phyloP scores from a whole-genome alignment of 2,329 filamentous ascomycete genomes.

The Fusarium goolgardi region DNA sequence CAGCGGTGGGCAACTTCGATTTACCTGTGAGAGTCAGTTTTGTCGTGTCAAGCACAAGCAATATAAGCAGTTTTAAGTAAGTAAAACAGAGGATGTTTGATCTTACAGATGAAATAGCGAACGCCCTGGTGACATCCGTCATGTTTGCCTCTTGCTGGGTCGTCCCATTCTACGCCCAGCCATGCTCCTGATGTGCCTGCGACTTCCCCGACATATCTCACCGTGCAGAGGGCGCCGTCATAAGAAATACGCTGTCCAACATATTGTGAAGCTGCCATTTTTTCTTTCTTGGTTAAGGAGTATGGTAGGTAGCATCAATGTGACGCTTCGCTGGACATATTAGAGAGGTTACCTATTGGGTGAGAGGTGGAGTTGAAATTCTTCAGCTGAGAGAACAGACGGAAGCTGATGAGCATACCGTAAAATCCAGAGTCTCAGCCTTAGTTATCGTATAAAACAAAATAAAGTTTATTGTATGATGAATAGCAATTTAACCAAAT shows the following conservation, averaged over 20 bases:
- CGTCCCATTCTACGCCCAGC: conserved; percentile 98
- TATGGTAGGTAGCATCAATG: neutral
- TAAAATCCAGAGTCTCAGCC: neutral
- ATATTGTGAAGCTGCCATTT: conserved; percentile 57
- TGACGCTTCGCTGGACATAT: neutral
- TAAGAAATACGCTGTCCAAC: conserved; percentile 84
- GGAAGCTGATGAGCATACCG: conserved; percentile 28
- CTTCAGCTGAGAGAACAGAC: conserved; percentile 10
- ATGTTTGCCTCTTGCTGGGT: conserved; percentile 87
- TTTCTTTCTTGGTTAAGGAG: neutral
- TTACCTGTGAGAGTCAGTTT: conserved; percentile 58
- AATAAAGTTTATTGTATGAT: too few relatives aligned
- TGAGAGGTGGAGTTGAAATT: conserved; percentile 6
- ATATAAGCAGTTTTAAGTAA: neutral
- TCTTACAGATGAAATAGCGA: conserved; percentile 84
- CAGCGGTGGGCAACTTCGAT: conserved; percentile 74
- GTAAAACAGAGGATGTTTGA: neutral
- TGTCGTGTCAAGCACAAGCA: neutral
- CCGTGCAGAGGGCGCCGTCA: conserved; percentile 80
- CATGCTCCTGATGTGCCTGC: conserved; percentile 81
- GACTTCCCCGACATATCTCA: conserved; percentile 84
- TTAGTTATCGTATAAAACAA: neutral
- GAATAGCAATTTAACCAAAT: neutral
- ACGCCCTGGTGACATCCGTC: conserved; percentile 83
- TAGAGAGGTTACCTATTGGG: neutral